Percentiles rank a stretch among this genome's conserved stretches.
phyloP scores from a whole-genome alignment of 345 rosid species.

The Arabis hirsuta region DNA sequence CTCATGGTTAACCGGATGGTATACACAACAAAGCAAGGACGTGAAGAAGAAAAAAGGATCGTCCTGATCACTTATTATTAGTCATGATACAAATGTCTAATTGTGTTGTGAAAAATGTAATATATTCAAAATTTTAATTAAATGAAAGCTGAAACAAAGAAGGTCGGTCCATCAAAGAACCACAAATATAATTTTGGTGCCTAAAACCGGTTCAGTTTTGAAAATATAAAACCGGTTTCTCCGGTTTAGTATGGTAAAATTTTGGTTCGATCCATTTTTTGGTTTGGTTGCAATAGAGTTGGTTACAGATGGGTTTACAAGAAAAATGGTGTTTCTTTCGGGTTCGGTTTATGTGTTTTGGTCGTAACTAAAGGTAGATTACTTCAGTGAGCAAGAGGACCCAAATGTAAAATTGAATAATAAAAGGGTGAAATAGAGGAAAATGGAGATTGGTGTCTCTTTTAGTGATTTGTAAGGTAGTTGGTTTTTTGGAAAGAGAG shows the following conservation, averaged over 20 bases:
- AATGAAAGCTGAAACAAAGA: not conserved
- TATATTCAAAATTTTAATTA: not conserved
- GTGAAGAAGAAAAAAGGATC: conserved; percentile 6
- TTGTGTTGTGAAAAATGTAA: conserved; percentile 3
- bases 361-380: not conserved
- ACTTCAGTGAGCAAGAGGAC: conserved; percentile 2
- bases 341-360: too few relatives aligned
- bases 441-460: conserved; percentile 17
- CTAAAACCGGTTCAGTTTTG: too few relatives aligned
- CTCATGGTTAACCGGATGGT: not conserved
- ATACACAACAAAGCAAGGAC: conserved; percentile 12
- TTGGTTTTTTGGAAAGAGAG: conserved; percentile 27
- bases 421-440: conserved; percentile 17
- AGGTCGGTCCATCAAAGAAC: not conserved
- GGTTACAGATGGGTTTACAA: too few relatives aligned
- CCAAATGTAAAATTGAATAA: not conserved
- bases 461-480: conserved; percentile 41
- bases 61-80: not conserved
- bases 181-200: not conserved
- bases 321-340: too few relatives aligned
- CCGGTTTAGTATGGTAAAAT: too few relatives aligned
- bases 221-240: too few relatives aligned
- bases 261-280: not conserved
- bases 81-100: conserved; percentile 4
- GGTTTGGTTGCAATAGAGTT: not conserved